Evolutionary conservation across 1,284 basidiomycete species (phyloP), one percentile per base, ranked within the genome.

Genomic region (Fomitopsis palustris): DNA sequence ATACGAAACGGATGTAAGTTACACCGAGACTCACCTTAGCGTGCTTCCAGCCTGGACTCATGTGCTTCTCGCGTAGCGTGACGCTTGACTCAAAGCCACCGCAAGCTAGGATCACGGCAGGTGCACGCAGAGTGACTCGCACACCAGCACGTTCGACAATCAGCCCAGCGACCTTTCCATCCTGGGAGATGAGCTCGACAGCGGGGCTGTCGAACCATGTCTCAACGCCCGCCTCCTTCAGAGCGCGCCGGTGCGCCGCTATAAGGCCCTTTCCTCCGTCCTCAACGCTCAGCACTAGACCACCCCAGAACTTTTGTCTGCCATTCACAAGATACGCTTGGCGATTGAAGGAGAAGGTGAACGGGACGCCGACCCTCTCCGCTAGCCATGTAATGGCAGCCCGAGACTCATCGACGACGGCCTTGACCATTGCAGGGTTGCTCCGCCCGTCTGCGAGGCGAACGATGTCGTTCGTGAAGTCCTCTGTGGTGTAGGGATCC

Each of bases 251-350:
- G 69, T 87, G 82, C 3, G 84, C 80, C 38, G 67, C 74, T 60
- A 88, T 85, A n/a, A 88, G 71, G 1, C 87, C 86, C 67, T 88
- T 88, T 7, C 87, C 86, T 3, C 86, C 86, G 43, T 83, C 80
- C 52, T 81, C 74, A 14, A 84, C 82, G 62, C 79, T 78, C 21
- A 88, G 75, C 17, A 79, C 84, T 69, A 88, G 70, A 2, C 86
- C 87, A 21, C 87, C 87, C 86, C 86, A 88, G 65, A 88, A 88
- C 61, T 79, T 84, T 64, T 84, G 80, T 57, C 81, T 75, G 29
- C 85, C 85, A 29, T 79, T 71, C 29, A 87, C 79, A 57, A 84
- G 77, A 68, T 88, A 88, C 16, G 86, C 87, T 65, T 89, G 86
- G 3, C 85, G 74, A 65, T 87, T 78, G 69, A 86, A 86, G 1